These are phyloP conservation scores for Penicillium subrubescens DNA, from an alignment of 495 filamentous ascomycete genomes.

Conservation along the genomic window DNA sequence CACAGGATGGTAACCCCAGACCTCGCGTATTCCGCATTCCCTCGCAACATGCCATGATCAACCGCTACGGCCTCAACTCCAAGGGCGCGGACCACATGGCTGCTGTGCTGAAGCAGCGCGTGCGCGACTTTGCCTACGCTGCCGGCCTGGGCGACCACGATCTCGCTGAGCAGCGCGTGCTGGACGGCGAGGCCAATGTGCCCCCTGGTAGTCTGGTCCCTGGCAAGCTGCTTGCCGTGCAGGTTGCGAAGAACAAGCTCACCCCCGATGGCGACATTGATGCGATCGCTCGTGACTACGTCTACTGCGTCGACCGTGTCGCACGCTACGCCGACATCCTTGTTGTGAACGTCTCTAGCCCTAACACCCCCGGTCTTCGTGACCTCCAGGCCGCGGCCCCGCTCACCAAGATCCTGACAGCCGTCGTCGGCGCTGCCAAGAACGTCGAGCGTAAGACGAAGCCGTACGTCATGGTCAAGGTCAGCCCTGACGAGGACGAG, in stretches of 20 bases:
- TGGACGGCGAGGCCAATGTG: slow-evolving; percentile 67
- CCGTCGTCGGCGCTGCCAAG: slow-evolving; percentile 78
- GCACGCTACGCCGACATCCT: slow-evolving; percentile 89
- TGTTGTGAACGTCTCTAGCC: slow-evolving; percentile 95
- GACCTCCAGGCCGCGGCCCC: slow-evolving; percentile 80
- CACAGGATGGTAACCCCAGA: slow-evolving; percentile 83
- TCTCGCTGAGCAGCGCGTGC: slow-evolving; percentile 66
- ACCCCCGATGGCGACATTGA: slow-evolving; percentile 83
- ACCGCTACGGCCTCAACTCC: slow-evolving; percentile 90
- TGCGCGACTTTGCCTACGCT: slow-evolving; percentile 71
- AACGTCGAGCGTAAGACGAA: slow-evolving; percentile 66
- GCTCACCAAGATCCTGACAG: slow-evolving; percentile 74
- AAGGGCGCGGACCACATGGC: slow-evolving; percentile 87
- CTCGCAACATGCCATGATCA: slow-evolving; percentile 82
- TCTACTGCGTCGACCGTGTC: slow-evolving; percentile 78
- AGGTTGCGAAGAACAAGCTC: slow-evolving; percentile 94
- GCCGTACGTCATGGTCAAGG: slow-evolving; percentile 94
- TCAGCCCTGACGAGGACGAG: slow-evolving; percentile 89
- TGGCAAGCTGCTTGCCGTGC: slow-evolving; percentile 82
- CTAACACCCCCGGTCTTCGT: slow-evolving; percentile 90
- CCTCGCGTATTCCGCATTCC: slow-evolving; percentile 87
- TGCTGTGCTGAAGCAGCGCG: slow-evolving; percentile 71
- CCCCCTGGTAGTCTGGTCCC: slow-evolving; percentile 72
- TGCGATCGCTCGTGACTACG: slow-evolving; percentile 82
- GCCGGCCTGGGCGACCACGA: slow-evolving; percentile 65